Base-by-base conservation (phyloP, 192 early-diverging fungal species). In the Anaeromyces robustus region DNA sequence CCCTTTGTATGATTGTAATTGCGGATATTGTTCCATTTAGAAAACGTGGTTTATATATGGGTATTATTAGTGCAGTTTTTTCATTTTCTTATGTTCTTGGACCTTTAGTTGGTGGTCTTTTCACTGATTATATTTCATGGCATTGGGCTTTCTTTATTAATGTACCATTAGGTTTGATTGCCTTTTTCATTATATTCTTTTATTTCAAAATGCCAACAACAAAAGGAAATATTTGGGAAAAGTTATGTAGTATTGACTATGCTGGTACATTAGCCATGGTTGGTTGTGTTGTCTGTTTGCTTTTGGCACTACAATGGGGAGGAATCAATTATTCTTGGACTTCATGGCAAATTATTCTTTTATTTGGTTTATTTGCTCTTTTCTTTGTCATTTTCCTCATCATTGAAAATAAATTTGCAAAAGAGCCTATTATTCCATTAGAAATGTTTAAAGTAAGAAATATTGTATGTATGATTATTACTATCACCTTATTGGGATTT, bases 31-130 rank as follows among this genome's bases (percentile, higher is more conserved):
- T 97, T 26, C 89, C 92, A 30, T 80, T 85, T 31, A 88, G 92
- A 31, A 91, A 97, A 80, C 87, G 95, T n/a, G 94, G 94, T 37
- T 95, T 94, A 83, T 96, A 94, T 84, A 92, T 95, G 85, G 90
- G 92, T n/a, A 84, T 91, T 12, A 81, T 91, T 18, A 87, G 89
- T 12, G 89, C 86, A 30, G 86, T 91, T 34, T 93, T 87, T 81
- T 89, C 89, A 0, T 78, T 94, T 16, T 88, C 92, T 0, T 89
- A 92, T 4, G 90, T 94, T 4, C 79, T 95, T 22, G 97, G 94
- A 3, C 95, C 97, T 0, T 86, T 96, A 16, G 80, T 96, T 17
- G 97, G 97, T 80, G 97, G 97, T 32, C 83, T 92, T 14, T 93
- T 98, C 77, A 93, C 92, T 30, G 92, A 98, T 59, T 78, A 83